These are phyloP conservation scores for Houttuynia cordata DNA, from an alignment of 164 flowering plant genomes.

Conservation along the genomic window DNA sequence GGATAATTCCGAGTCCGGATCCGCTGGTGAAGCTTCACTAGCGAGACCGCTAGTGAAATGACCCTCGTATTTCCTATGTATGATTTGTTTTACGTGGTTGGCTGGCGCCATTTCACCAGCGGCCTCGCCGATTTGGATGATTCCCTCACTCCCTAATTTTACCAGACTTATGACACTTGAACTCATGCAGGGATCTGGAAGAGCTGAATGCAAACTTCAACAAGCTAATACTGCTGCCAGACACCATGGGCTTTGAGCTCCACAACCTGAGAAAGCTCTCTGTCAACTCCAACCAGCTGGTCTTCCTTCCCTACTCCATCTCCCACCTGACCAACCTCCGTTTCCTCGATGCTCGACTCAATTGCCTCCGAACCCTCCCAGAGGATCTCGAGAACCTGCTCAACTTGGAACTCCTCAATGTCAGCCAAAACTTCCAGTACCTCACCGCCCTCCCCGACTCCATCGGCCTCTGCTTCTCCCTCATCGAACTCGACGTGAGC, in stretches of 20 bases:
- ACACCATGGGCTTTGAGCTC: constrained; percentile 70
- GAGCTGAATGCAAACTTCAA: constrained; percentile 91
- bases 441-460: constrained; percentile 58
- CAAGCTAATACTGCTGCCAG: constrained; percentile 61
- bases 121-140: too few species aligned
- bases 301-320: constrained; percentile 49
- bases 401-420: constrained; percentile 61
- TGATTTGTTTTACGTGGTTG: too few species aligned
- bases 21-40: too few species aligned
- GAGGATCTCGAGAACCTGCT: constrained; percentile 72
- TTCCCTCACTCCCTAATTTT: too few species aligned
- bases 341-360: constrained; percentile 66
- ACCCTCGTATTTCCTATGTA: too few species aligned
- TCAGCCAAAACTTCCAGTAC: constrained; percentile 90
- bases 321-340: constrained; percentile 58
- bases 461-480: constrained; percentile 69
- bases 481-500: constrained; percentile 68
- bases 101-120: too few species aligned
- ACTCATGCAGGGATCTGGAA: constrained; percentile 47
- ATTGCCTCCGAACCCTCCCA: constrained; percentile 70
- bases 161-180: too few species aligned
- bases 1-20: too few species aligned
- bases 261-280: constrained; percentile 57
- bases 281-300: constrained; percentile 79
- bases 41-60: too few species aligned